phyloP scores from a whole-genome alignment of 2,329 filamentous ascomycete species.

The Cladosporium sp. region DNA sequence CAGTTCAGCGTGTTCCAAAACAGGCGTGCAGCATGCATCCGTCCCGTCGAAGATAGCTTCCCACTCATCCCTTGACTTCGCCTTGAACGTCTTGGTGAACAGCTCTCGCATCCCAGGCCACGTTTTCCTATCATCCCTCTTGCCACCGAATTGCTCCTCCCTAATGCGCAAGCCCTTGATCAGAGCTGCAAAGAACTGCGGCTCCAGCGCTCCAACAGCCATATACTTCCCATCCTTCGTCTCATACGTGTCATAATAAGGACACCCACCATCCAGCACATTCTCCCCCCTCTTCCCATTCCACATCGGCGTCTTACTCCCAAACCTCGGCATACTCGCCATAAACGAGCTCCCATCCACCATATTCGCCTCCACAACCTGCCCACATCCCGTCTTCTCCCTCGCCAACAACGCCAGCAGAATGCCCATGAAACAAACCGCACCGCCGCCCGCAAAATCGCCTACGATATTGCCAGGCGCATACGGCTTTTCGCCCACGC shows the following conservation, averaged over 20 bases:
- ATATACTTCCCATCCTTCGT: slow-evolving; percentile 78
- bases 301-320: slow-evolving; percentile 65
- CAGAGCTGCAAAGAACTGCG: slow-evolving; percentile 75
- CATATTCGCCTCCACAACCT: slow-evolving; percentile 96
- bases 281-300: slow-evolving; percentile 69
- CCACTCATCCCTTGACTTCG: slow-evolving; percentile 76
- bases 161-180: slow-evolving; percentile 67
- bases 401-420: slow-evolving; percentile 75
- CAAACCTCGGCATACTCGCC: slow-evolving; percentile 73
- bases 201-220: slow-evolving; percentile 86
- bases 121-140: slow-evolving; percentile 59
- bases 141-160: slow-evolving; percentile 44
- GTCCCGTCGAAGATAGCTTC: slow-evolving; percentile 83
- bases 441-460: slow-evolving; percentile 89
- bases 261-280: slow-evolving; percentile 78
- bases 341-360: slow-evolving; percentile 85
- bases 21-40: slow-evolving; percentile 90
- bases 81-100: slow-evolving; percentile 66
- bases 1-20: slow-evolving; percentile 74
- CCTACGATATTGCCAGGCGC: slow-evolving; percentile 82
- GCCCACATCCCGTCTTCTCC: slow-evolving; percentile 66
- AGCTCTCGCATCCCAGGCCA: slow-evolving; percentile 69
- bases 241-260: slow-evolving; percentile 88
- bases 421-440: slow-evolving; percentile 78
- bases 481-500: slow-evolving; percentile 68